These are phyloP conservation scores for Pseudocercospora musae DNA, from an alignment of 2,329 filamentous ascomycete species.

Conservation along the genomic window DNA sequence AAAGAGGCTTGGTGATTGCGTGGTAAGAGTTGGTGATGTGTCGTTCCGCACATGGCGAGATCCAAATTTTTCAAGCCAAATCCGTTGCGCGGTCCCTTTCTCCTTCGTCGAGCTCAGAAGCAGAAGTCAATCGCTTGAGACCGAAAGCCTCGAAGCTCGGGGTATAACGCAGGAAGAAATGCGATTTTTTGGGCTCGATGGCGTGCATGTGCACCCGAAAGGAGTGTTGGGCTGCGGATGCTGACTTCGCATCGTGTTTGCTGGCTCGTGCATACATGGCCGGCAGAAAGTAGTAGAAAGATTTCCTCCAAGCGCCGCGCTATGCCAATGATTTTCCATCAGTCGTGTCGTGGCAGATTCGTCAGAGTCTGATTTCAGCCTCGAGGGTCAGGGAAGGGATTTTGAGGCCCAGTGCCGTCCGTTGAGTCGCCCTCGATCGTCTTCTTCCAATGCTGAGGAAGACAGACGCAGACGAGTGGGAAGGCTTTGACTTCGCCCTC, in stretches of 20 bases:
- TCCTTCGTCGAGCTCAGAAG: background rate
- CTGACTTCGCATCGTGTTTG: background rate
- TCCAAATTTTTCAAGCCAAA: background rate
- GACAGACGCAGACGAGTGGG: conserved; percentile 90
- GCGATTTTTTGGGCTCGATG: background rate
- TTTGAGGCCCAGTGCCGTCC: conserved; percentile 28
- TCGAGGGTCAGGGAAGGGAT: background rate
- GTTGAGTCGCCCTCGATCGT: conserved; percentile 81
- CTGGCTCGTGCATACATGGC: background rate
- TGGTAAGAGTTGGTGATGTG: background rate
- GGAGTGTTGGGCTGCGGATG: background rate
- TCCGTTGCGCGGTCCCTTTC: background rate
- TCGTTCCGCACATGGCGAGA: background rate
- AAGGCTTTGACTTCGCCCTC: conserved; percentile 92
- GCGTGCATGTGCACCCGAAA: background rate
- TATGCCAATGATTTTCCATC: background rate
- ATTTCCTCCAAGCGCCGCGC: background rate
- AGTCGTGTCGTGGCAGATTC: conserved; percentile 2
- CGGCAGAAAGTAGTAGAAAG: background rate
- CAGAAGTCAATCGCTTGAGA: background rate
- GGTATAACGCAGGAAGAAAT: background rate
- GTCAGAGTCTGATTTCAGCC: conserved; percentile 6
- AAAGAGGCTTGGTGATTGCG: background rate
- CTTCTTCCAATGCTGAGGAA: conserved; percentile 93
- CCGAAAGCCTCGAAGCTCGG: background rate